Evolutionary conservation across 2,329 filamentous ascomycete species (phyloP).

Genomic region (Aspergillus brasiliensis): DNA sequence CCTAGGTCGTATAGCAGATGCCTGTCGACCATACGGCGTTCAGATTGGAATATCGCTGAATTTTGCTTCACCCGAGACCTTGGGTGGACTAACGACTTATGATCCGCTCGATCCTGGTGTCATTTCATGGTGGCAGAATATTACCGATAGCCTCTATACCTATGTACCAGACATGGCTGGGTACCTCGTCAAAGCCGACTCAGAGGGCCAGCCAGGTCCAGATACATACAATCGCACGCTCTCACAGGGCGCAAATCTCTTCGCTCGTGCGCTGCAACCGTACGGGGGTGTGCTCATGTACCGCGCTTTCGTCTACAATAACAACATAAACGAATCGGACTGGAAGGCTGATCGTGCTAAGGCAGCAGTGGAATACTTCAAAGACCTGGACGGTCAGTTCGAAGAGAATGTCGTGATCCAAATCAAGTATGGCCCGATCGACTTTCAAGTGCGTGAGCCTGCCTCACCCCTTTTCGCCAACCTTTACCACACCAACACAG

Average conservation of each 20-base stretch:
- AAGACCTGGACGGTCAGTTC: slow-evolving; percentile 65
- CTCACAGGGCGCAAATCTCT: slow-evolving; percentile 68
- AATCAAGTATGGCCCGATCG: slow-evolving; percentile 74
- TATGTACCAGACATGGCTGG: slow-evolving; percentile 68
- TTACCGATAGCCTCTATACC: slow-evolving; percentile 62
- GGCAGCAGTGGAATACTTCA: slow-evolving; percentile 68
- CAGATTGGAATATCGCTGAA: slow-evolving; percentile 67
- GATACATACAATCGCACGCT: slow-evolving; percentile 70
- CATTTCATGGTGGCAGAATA: slow-evolving; percentile 63
- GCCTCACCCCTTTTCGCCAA: slow-evolving; percentile 65
- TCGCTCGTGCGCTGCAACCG: slow-evolving; percentile 60
- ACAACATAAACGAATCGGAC: slow-evolving; percentile 57
- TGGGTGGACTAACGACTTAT: slow-evolving; percentile 62
- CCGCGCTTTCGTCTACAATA: slow-evolving; percentile 71
- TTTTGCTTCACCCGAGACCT: slow-evolving; percentile 64
- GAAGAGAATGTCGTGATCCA: slow-evolving; percentile 72
- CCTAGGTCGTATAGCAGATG: slow-evolving; percentile 63
- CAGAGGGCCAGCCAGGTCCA: slow-evolving; percentile 71
- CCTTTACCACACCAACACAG: slow-evolving; percentile 50
- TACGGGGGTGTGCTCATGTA: slow-evolving; percentile 68
- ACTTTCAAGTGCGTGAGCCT: slow-evolving; percentile 72
- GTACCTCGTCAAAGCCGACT: slow-evolving; percentile 71
- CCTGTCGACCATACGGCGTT: slow-evolving; percentile 68
- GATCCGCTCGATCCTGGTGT: slow-evolving; percentile 66
- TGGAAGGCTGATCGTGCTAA: slow-evolving; percentile 71